Conservation (phyloP, 2,329 filamentous ascomycete species). For the Capronia coronata region DNA sequence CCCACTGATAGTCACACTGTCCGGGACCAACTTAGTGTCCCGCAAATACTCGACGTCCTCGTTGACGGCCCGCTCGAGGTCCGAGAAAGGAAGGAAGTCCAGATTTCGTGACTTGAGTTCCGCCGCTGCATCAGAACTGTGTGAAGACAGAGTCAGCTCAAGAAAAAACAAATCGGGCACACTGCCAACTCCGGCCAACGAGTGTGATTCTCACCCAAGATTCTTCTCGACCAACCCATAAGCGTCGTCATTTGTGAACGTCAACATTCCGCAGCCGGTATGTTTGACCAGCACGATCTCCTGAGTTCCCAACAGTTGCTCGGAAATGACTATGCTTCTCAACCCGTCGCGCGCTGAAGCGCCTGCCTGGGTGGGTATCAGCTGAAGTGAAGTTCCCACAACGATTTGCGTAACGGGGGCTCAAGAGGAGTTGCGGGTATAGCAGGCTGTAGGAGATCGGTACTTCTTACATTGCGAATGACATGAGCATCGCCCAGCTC, state of each 20-base stretch:
- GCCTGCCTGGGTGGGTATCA: conserved; percentile 44
- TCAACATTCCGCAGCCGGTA: conserved; percentile 67
- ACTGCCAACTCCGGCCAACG: background rate
- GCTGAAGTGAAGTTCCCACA: too few relatives aligned
- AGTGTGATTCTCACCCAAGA: conserved; percentile 40
- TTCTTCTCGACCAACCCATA: conserved; percentile 53
- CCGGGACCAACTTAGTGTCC: conserved; percentile 52
- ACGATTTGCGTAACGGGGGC: too few relatives aligned
- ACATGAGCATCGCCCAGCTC: conserved; percentile 70
- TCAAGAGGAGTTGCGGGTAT: background rate
- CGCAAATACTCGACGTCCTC: conserved; percentile 61
- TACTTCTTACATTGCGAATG: conserved; percentile 55
- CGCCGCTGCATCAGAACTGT: conserved; percentile 19
- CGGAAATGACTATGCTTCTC: conserved; percentile 68
- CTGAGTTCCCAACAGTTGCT: conserved; percentile 69
- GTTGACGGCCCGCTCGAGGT: conserved; percentile 58
- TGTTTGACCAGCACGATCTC: conserved; percentile 72
- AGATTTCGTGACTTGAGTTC: conserved; percentile 33
- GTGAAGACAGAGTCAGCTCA: background rate
- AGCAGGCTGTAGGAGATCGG: too few relatives aligned
- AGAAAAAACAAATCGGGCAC: background rate
- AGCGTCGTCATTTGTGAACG: conserved; percentile 56
- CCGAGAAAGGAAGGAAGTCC: conserved; percentile 60
- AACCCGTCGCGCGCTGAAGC: conserved; percentile 62
- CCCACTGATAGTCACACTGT: conserved; percentile 57